Base-by-base conservation (phyloP, 805 yeast species). In the Pichia sporocuriosa region DNA sequence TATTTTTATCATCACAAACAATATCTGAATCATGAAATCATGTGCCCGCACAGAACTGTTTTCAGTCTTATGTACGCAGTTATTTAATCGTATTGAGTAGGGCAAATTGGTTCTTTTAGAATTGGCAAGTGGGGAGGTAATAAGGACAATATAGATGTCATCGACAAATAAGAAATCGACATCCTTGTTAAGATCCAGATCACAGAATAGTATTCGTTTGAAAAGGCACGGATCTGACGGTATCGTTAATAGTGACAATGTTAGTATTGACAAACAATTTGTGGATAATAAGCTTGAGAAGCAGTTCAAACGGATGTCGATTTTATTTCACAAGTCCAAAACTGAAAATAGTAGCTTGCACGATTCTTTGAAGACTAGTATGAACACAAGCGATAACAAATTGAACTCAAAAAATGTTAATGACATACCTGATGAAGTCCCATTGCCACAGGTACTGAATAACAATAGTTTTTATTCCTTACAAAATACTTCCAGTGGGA, bases 401-500 rank as follows among this genome's bases (percentile, higher is more conserved):
- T 24, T 13, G 15, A 24, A 31, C 5, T 15, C 30, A 4, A 21
- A 26, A 17, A 26, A 28, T 19, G n/a, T n/a, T n/a, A n/a, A n/a
- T n/a, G n/a, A n/a, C n/a, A n/a, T n/a, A n/a, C 30, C 42, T 8
- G 13, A 23, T 2, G 37, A 36, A 21, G 16, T 41, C 16, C 41
- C 40, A 32, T 17, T 32, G 12, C 40, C 44, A 6, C 32, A 26
- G 12, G 32, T 40, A 17, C 11, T 10, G n/a, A 31, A 23, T 19
- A 16, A 20, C 26, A n/a, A 29, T 8, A 32, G 40, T 27, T 11
- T 42, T 15, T 48, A 43, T 42, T 24, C 43, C 2, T 26, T 40
- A 16, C 27, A 19, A 19, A 43, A 44, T 25, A 44, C 34, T 10
- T 47, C 43, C 47, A 52, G 40, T 48, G 55, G 47, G 44, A 54